Percentiles rank a stretch among this genome's conserved stretches.
These are phyloP conservation scores for Carex scoparia DNA, from an alignment of 176 grass and related monocot genomes.

Conservation along the genomic window DNA sequence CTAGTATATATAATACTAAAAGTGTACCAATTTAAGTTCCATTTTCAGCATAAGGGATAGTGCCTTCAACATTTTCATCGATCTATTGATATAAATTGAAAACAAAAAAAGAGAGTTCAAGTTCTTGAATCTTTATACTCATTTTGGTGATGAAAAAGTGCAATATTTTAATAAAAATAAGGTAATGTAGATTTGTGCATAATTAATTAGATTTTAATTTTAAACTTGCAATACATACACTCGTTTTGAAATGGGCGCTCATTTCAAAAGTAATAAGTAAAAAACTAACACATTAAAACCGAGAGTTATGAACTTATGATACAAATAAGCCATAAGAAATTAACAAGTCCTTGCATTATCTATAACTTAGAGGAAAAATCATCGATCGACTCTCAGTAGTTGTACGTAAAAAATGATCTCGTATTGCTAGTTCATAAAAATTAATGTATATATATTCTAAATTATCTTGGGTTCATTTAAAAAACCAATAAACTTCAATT, in stretches of 20 bases:
- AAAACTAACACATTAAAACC: background rate
- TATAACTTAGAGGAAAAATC: background rate
- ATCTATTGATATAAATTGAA: background rate
- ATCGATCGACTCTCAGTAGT: background rate
- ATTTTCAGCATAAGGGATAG: background rate
- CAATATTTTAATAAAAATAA: background rate
- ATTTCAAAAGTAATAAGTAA: background rate
- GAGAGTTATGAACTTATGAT: background rate
- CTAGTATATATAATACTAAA: background rate
- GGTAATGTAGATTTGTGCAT: background rate
- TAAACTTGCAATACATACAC: background rate
- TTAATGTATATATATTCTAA: too few relatives aligned
- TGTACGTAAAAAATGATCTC: background rate
- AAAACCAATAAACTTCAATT: too few relatives aligned
- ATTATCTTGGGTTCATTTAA: too few relatives aligned
- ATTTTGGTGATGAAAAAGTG: background rate
- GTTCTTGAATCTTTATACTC: background rate
- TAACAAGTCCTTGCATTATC: background rate
- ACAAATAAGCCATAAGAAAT: background rate
- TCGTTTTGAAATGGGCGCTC: background rate
- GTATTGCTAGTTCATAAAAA: too few relatives aligned
- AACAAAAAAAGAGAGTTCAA: background rate
- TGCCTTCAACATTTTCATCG: background rate
- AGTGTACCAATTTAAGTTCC: background rate
- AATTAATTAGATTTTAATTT: background rate